Percentiles rank a stretch among this genome's conserved stretches.
Evolutionary conservation across 2,329 filamentous ascomycete genomes (phyloP).

Genomic region (Paracorniculantispora psalliotae): DNA sequence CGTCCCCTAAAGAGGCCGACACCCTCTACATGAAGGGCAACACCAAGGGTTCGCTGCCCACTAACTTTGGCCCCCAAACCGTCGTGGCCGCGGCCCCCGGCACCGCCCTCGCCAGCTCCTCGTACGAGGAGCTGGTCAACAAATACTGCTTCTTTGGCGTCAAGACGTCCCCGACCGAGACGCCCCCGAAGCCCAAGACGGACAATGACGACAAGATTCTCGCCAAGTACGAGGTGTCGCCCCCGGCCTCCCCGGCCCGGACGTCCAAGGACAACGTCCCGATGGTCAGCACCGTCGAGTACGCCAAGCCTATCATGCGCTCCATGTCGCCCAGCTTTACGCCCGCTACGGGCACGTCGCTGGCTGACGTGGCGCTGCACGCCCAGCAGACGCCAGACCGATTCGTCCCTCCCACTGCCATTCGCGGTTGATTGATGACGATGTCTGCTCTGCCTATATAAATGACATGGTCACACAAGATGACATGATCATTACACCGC

Average conservation of each 20-base stretch:
- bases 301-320: conserved; percentile 24
- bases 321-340: conserved; percentile 44
- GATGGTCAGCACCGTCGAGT: conserved; percentile 34
- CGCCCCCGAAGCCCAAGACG: neutral
- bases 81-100: conserved; percentile 23
- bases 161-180: conserved; percentile 28
- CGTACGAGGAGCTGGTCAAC: conserved; percentile 94
- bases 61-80: conserved; percentile 22
- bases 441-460: too few relatives aligned
- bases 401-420: conserved; percentile 48
- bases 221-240: conserved; percentile 16
- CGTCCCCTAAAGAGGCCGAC: conserved; percentile 54
- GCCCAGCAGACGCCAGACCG: conserved; percentile 33
- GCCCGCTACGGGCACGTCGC: conserved; percentile 42
- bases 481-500: too few relatives aligned
- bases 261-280: conserved; percentile 35
- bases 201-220: conserved; percentile 28
- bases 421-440: conserved; percentile 35
- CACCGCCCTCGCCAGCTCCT: conserved; percentile 67
- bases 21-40: conserved; percentile 53
- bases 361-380: conserved; percentile 35
- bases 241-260: conserved; percentile 17
- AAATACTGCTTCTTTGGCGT: conserved; percentile 93
- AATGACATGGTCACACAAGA: too few relatives aligned
- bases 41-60: conserved; percentile 24